Conservation (phyloP, 2,329 filamentous ascomycete species). For the Dendryphion nanum region DNA sequence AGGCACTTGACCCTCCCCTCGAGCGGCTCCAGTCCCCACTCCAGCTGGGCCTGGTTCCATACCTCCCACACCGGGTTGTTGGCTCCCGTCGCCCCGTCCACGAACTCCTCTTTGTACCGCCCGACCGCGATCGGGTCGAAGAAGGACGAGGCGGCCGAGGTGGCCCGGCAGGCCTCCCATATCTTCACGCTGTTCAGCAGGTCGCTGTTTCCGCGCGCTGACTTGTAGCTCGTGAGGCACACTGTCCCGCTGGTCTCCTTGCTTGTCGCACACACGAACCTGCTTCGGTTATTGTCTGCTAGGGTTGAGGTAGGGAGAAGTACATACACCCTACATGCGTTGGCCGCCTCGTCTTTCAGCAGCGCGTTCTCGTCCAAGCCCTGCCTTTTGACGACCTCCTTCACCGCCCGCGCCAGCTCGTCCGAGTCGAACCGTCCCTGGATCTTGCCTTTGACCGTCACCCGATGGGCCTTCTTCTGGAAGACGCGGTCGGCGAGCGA, state of each 20-base stretch:
- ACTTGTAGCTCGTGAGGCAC: constrained; percentile 9
- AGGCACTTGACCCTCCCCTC: constrained; percentile 31
- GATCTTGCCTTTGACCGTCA: constrained; percentile 12
- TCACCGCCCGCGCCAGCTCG: constrained; percentile 12
- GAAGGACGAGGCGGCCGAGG: constrained; percentile 28
- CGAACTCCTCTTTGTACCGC: constrained; percentile 26
- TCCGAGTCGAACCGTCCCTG: constrained; percentile 16
- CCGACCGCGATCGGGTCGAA: constrained; percentile 40
- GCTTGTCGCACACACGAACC: constrained; percentile 13
- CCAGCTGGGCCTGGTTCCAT: constrained; percentile 34
- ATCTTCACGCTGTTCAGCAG: constrained; percentile 5
- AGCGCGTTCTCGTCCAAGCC: constrained; percentile 8
- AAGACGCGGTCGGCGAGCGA: constrained; percentile 10
- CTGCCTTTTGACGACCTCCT: constrained; percentile 12
- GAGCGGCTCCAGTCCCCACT: constrained; percentile 29
- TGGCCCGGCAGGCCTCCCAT: constrained; percentile 19
- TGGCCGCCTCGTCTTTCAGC: constrained; percentile 8
- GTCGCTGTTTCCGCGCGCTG: constrained; percentile 9
- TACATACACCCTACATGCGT: constrained; percentile 8
- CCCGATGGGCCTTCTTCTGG: constrained; percentile 7
- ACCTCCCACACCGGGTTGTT: constrained; percentile 46
- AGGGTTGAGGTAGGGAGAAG: background rate
- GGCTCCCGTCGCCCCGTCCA: constrained; percentile 37
- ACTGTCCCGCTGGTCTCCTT: constrained; percentile 8
- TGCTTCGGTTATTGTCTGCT: background rate